These are phyloP conservation scores for Monilinia aucupariae DNA, from an alignment of 2,329 filamentous ascomycete genomes.

Conservation along the genomic window DNA sequence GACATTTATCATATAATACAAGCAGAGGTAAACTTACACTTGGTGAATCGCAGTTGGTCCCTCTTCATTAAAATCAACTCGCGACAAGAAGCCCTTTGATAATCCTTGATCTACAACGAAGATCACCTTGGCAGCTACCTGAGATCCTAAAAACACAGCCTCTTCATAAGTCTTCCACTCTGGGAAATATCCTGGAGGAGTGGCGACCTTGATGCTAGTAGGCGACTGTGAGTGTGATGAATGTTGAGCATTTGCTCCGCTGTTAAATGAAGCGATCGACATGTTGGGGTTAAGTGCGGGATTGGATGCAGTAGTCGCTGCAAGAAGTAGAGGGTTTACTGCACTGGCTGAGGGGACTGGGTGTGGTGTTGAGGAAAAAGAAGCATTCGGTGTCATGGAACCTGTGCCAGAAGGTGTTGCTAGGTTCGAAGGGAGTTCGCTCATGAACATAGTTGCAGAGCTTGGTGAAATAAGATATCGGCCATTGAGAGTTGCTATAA, in stretches of 20 bases:
- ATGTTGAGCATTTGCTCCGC: conserved; percentile 38
- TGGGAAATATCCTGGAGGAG: conserved; percentile 65
- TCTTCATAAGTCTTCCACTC: conserved; percentile 57
- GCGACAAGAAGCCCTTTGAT: conserved; percentile 61
- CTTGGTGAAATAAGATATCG: conserved; percentile 89
- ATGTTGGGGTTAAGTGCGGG: conserved; percentile 36
- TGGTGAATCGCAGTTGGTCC: conserved; percentile 36
- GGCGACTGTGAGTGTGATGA: conserved; percentile 63
- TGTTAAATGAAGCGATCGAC: conserved; percentile 36
- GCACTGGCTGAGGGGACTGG: conserved; percentile 52
- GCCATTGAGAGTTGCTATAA: conserved; percentile 70
- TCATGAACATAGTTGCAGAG: conserved; percentile 93
- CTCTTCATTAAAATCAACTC: conserved; percentile 40
- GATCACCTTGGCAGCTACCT: conserved; percentile 65
- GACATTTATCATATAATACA: background rate
- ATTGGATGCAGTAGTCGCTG: conserved; percentile 66
- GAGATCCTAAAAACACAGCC: conserved; percentile 63
- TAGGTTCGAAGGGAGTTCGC: conserved; percentile 88
- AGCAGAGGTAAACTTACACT: conserved; percentile 29
- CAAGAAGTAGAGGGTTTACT: conserved; percentile 87
- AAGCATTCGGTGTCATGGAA: conserved; percentile 67
- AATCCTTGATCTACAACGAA: conserved; percentile 62
- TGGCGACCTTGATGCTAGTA: conserved; percentile 60
- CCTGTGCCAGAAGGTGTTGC: conserved; percentile 87
- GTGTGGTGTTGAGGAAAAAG: conserved; percentile 48